Base-by-base conservation (phyloP, 306 rosid genomes). In the Argentina anserina region DNA sequence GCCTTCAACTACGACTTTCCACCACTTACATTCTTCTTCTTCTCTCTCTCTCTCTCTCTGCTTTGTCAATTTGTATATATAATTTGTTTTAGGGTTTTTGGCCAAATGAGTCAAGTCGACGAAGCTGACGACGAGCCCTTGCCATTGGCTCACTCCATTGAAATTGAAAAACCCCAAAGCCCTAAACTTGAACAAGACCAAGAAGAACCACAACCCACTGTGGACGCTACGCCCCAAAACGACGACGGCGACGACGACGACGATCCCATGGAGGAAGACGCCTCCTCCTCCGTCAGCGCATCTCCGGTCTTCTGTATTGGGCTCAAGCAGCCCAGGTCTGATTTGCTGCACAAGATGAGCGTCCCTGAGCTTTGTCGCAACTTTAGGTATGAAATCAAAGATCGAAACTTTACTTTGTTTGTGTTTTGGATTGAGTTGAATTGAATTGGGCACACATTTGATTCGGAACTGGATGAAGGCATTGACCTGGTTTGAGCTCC, bases 1-100 rank as follows among this genome's bases (percentile, higher is more conserved):
- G 88, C 96, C 96, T 85, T 94, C 97, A 88, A 83, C 85, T 81
- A 85, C 82, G 89, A 94, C 99, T 94, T 94, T 94, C 92, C 85
- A 47, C 98, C 97, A 86, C 94, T 82, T 49, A 36, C 55, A 29
- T 58, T 71, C 70, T 21, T 61, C 83, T 65, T 50, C 58, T 62
- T 56, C 67, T 40, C 59, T 46, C 65, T 67, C 72, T 67, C 47
- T 68, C 62, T 65, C 83, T 67, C 79, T 81, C 70, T 52, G 50
- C 58, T 64, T 67, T 66, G 47, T 65, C 66, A 46, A 18, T 66
- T 58, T 67, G 60, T 58, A 78, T 87, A 87, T 89, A 87, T 79
- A 85, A 74, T 46, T 84, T 72, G 66, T 17, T 59, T 77, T 59
- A 78, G 78, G 92, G 87, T 82, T 79, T 85, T 78, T 21, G 26